Base-by-base conservation (phyloP, 2,329 filamentous ascomycete genomes). In the Pseudonectria foliicola region DNA sequence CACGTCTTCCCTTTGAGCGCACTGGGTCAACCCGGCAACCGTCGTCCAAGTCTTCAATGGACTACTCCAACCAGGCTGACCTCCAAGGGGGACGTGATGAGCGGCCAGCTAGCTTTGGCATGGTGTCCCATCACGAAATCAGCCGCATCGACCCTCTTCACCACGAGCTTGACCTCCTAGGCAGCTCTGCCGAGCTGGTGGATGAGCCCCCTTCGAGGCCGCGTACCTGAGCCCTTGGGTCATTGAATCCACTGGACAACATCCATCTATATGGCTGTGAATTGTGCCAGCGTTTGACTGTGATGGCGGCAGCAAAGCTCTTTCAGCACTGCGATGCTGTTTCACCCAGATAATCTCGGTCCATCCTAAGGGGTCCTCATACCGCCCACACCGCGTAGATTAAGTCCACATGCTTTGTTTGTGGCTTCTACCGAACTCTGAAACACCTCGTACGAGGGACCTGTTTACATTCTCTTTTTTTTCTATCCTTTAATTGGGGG, bases 51-150 rank as follows among this genome's bases (percentile, higher is more conserved):
- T 75, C 73, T 0, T 77, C 73, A 1, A 56, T 66, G 26, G 64
- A 65, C 2, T 64, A 70, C 13, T 60, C 66, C 34, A 66, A 57
- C 14, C 62, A 68, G 14, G 50, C 61, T 27, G 62, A 68, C 33
- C 56, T 62, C 42, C 54, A 46, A 29, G 54, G 50, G 25, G 49
- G 52, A 25, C 57, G 50, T 13, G 65, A 68, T 14, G 70, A 75
- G 31, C 62, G 68, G 24, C 68, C 72, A 7, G 68, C 71, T 2
- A 77, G 66, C 36, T 69, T 71, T 35, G 76, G 77, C 13, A 66
- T 66, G 35, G 77, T 81, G 14, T 63, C 70, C 38, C 73, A 77
- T 24, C 74, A 77, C 36, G 74, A 62, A 38, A 70, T 78, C 39
- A 74, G 60, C 48, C 66, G 68, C 18, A 62, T 78, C 13, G 73